Base-by-base conservation (phyloP, 352 stramenopile species). In the Phytopythium vexans region DNA sequence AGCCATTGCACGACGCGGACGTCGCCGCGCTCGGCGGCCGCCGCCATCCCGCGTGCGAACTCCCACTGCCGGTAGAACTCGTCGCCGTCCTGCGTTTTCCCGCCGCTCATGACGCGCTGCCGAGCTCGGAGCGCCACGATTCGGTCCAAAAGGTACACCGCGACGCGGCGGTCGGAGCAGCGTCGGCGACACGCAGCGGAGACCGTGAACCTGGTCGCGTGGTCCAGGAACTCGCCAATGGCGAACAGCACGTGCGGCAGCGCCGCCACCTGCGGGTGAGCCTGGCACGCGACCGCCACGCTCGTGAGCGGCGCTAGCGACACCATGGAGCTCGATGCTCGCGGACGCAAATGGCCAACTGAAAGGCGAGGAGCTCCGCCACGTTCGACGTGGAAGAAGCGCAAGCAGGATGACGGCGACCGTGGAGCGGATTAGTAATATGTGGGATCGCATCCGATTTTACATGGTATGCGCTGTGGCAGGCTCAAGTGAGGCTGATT, bases 141-240 rank as follows among this genome's bases (percentile, higher is more conserved):
- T 3, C 67, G 56, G 8, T 66, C 34, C 14, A 76, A 44, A 8
- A 76, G 44, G 14, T 55, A 27, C 10, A 47, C 35, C 16, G 48
- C 39, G 15, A 11, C 37, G 36, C 35, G 16, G 5, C 48, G 10
- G 16, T 44, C 37, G 1, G 16, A 15, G 47, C 8, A 4, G 10
- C 36, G 10, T 31, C 34, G 14, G 43, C 15, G 46, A 27, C 66
- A 70, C 6, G 66, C 66, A 0, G 5, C 8, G 0, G 63, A 38
- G 49, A 75, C 42, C 1, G 62, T 60, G 48, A 65, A 70, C 35
- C 12, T 12, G 0, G 27, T 15, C 2, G 62, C 66, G 32, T 52
- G 51, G 50, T 75, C 67, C 49, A 72, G 39, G 38, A 43, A 76
- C 14, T 43, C 36, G 9, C 56, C 66, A 5, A 76, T 58, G 21